Evolutionary conservation across 352 stramenopile species (phyloP).

Genomic region (Phytophthora cajani): DNA sequence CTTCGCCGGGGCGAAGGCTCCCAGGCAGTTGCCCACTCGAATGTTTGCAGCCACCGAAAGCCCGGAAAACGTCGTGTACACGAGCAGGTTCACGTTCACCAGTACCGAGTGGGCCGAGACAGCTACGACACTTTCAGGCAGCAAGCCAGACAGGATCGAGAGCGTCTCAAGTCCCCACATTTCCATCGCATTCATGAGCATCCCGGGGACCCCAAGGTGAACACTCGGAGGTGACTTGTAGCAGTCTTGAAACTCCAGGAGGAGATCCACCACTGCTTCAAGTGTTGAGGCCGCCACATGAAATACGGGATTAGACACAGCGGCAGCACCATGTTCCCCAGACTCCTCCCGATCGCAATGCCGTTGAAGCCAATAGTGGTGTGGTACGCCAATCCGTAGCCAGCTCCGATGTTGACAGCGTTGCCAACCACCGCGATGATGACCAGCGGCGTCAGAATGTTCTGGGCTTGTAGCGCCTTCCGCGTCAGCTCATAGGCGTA

Average conservation of each 20-base stretch:
- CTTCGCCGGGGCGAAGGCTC: background rate
- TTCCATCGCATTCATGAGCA: background rate
- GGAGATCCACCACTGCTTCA: background rate
- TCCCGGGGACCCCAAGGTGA: background rate
- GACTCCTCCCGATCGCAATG: background rate
- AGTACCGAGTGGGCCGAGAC: background rate
- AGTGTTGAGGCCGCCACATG: background rate
- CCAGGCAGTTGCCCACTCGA: background rate
- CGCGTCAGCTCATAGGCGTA: background rate
- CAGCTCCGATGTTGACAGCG: background rate
- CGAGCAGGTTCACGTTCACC: background rate
- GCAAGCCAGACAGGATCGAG: background rate
- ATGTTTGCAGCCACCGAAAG: background rate
- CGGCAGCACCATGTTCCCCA: background rate
- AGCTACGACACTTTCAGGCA: background rate
- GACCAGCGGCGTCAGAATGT: background rate
- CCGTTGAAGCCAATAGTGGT: background rate
- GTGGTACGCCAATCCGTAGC: background rate
- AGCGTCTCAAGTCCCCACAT: background rate
- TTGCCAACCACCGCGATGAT: background rate
- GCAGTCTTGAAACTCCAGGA: background rate
- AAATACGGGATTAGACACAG: background rate
- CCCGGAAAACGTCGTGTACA: background rate
- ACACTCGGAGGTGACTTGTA: background rate
- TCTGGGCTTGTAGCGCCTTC: background rate